phyloP scores from a whole-genome alignment of 2,329 filamentous ascomycete species.

The Pseudogymnoascus sp. region DNA sequence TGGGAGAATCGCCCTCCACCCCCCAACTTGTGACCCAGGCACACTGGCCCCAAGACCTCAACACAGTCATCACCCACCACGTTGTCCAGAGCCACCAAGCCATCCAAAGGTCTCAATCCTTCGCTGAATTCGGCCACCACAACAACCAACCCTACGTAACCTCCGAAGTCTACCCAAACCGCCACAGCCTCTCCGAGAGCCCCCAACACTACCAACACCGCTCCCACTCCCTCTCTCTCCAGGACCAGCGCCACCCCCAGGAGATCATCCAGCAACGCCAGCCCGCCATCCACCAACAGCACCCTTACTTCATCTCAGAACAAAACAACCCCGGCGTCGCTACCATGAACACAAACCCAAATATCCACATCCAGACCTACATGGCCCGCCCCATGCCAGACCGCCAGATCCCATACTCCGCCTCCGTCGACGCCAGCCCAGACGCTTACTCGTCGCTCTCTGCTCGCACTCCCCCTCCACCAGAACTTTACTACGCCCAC shows the following conservation, averaged over 20 bases:
- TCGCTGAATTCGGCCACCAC: slow-evolving; percentile 44
- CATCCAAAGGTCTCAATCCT: slow-evolving; percentile 48
- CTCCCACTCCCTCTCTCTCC: slow-evolving; percentile 26
- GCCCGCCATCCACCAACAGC: slow-evolving; percentile 25
- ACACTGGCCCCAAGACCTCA: slow-evolving; percentile 40
- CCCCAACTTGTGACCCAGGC: slow-evolving; percentile 44
- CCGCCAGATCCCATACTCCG: slow-evolving; percentile 40
- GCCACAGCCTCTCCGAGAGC: slow-evolving; percentile 41
- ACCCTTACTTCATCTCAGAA: slow-evolving; percentile 48
- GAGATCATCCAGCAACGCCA: slow-evolving; percentile 31
- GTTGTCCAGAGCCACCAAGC: slow-evolving; percentile 33
- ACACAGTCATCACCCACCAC: slow-evolving; percentile 17
- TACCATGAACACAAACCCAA: slow-evolving; percentile 48
- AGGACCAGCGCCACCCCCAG: slow-evolving; percentile 34
- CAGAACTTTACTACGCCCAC: slow-evolving; percentile 52
- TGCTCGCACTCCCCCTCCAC: slow-evolving; percentile 45
- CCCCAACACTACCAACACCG: slow-evolving; percentile 37
- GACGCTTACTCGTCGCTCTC: slow-evolving; percentile 50
- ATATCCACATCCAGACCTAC: slow-evolving; percentile 35
- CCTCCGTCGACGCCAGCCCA: slow-evolving; percentile 52
- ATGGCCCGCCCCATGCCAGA: slow-evolving; percentile 44
- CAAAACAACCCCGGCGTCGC: slow-evolving; percentile 55
- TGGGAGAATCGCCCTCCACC: slow-evolving; percentile 51
- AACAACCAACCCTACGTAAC: slow-evolving; percentile 32
- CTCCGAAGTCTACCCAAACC: slow-evolving; percentile 35